Evolutionary conservation across 83 land plant species (phyloP).

Genomic region (Diphasiastrum complanatum): DNA sequence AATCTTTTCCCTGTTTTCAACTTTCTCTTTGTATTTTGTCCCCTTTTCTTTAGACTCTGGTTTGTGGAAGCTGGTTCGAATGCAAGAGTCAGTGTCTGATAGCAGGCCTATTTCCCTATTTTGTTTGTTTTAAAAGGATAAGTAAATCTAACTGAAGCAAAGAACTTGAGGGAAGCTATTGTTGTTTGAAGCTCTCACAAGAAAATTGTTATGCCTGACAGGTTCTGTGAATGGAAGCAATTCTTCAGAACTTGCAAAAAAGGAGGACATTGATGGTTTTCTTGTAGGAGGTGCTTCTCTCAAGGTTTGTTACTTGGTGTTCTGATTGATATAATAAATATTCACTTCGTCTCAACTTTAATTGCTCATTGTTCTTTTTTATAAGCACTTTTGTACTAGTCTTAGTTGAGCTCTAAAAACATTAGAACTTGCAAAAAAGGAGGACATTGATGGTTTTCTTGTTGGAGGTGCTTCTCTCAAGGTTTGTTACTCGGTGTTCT

Average conservation of each 20-base stretch:
- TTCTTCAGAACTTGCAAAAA: conserved; percentile 68
- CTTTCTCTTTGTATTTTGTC: no score
- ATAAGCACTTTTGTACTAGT: background rate
- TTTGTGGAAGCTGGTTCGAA: no score
- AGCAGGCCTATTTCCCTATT: no score
- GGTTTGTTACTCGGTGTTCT: no score
- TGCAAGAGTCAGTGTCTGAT: no score
- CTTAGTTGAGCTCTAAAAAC: background rate
- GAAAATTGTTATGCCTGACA: conserved; percentile 11
- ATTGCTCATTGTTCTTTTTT: background rate
- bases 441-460: no score
- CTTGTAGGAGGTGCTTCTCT: conserved; percentile 95
- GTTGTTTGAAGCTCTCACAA: background rate
- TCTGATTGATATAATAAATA: conserved; percentile 1
- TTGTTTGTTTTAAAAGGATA: no score
- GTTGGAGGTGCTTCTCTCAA: no score
- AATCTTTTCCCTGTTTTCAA: no score
- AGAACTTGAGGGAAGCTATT: no score
- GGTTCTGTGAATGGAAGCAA: conserved; percentile 88
- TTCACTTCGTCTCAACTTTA: background rate
- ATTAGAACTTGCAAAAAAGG: background rate
- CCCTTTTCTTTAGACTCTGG: no score
- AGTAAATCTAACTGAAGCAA: no score
- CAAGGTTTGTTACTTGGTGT: conserved; percentile 41
- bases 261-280: conserved; percentile 93